Conservation (phyloP, 1,139 yeast genomes). For the Pichia sp. region DNA sequence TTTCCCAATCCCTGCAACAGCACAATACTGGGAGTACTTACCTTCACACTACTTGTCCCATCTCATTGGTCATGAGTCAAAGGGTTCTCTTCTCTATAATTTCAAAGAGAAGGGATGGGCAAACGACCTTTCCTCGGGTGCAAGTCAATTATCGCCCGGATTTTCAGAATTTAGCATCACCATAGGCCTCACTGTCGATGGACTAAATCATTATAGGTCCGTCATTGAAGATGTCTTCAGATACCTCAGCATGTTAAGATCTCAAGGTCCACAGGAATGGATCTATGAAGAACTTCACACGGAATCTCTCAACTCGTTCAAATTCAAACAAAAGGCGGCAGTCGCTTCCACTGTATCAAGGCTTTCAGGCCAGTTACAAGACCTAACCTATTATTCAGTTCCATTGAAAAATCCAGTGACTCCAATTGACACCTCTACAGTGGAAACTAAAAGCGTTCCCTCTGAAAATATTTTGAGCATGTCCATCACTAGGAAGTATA, state of each 20-base stretch:
- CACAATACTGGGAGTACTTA: slow-evolving; percentile 53
- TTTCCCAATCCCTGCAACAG: slow-evolving; percentile 70
- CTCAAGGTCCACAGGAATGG: slow-evolving; percentile 54
- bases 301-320: slow-evolving; percentile 41
- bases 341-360: slow-evolving; percentile 45
- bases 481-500: slow-evolving; percentile 50
- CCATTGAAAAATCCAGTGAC: slow-evolving; percentile 58
- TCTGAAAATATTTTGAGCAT: slow-evolving; percentile 50
- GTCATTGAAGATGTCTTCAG: slow-evolving; percentile 58
- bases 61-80: slow-evolving; percentile 85
- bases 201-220: slow-evolving; percentile 57
- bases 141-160: slow-evolving; percentile 61
- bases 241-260: slow-evolving; percentile 54
- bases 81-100: slow-evolving; percentile 68
- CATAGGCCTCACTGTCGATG: slow-evolving; percentile 68
- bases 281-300: slow-evolving; percentile 43
- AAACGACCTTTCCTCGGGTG: slow-evolving; percentile 69
- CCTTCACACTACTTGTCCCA: slow-evolving; percentile 73
- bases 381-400: slow-evolving; percentile 34
- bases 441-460: slow-evolving; percentile 41
- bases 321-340: slow-evolving; percentile 44
- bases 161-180: slow-evolving; percentile 60
- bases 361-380: slow-evolving; percentile 39
- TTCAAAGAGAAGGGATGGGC: slow-evolving; percentile 77
- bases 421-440: background rate